These are phyloP conservation scores for Silene noctiflora DNA, from an alignment of 179 eudicot genomes.

Conservation along the genomic window DNA sequence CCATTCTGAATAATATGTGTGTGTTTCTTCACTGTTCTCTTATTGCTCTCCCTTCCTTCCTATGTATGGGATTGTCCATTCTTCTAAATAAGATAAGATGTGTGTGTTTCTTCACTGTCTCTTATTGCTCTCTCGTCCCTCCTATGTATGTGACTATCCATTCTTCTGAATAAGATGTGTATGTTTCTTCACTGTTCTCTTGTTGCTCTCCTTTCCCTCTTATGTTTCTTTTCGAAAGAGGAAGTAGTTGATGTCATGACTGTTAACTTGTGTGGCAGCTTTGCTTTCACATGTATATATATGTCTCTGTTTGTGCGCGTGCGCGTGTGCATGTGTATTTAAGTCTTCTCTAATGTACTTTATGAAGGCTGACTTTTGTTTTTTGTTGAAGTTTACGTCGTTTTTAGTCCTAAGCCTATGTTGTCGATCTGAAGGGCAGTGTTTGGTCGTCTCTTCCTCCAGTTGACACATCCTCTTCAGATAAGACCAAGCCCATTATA, in stretches of 20 bases:
- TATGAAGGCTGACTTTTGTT: neutral
- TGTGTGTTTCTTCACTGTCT: too few relatives aligned
- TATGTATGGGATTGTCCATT: neutral
- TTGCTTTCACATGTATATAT: neutral
- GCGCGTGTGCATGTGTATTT: neutral
- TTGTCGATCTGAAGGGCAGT: slow-evolving; percentile 81
- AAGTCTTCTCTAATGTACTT: neutral
- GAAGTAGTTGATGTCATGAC: neutral
- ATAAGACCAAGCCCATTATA: slow-evolving; percentile 55
- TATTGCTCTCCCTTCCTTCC: neutral
- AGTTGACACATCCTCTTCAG: slow-evolving; percentile 40
- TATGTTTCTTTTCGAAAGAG: neutral
- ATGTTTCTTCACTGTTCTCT: neutral
- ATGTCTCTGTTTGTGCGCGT: neutral
- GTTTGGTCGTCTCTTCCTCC: slow-evolving; percentile 98
- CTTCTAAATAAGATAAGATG: too few relatives aligned
- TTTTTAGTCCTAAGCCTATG: slow-evolving; percentile 22
- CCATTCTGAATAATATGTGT: slow-evolving; percentile 7
- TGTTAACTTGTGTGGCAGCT: neutral
- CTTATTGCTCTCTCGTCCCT: neutral
- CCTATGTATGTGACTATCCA: neutral
- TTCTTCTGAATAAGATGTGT: slow-evolving; percentile 1
- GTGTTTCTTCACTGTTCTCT: neutral
- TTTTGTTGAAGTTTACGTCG: neutral
- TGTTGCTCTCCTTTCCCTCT: neutral